Conservation (phyloP, 2,329 filamentous ascomycete genomes). For the Furcasterigmium furcatum region DNA sequence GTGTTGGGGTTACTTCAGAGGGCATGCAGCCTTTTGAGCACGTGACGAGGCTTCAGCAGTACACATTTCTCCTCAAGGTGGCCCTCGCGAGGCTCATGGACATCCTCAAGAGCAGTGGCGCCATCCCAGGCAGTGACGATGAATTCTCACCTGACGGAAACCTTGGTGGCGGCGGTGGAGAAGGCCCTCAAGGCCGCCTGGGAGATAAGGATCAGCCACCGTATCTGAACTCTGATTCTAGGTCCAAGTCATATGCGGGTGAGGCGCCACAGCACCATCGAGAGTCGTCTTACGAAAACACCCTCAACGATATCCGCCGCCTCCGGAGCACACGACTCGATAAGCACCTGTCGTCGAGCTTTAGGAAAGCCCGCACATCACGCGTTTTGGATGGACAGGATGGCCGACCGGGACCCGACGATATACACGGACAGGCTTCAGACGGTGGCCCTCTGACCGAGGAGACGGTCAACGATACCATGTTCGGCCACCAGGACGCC, state of each 20-base stretch:
- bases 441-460: constrained; percentile 71
- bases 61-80: constrained; percentile 87
- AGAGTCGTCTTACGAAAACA: constrained; percentile 86
- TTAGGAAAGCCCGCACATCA: constrained; percentile 85
- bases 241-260: constrained; percentile 72
- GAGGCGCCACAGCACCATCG: constrained; percentile 57
- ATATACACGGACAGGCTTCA: constrained; percentile 59
- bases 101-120: constrained; percentile 79
- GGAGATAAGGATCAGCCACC: constrained; percentile 44
- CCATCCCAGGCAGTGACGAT: constrained; percentile 71
- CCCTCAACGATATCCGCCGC: constrained; percentile 89
- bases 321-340: constrained; percentile 91
- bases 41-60: constrained; percentile 87
- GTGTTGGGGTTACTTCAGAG: constrained; percentile 56
- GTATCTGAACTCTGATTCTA: constrained; percentile 60
- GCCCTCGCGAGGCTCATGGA: constrained; percentile 86
- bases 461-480: constrained; percentile 71
- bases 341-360: constrained; percentile 89
- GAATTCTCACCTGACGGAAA: constrained; percentile 66
- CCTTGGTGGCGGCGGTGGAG: constrained; percentile 52
- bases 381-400: constrained; percentile 88
- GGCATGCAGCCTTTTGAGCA: constrained; percentile 57
- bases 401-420: constrained; percentile 43
- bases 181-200: constrained; percentile 32
- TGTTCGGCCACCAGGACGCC: constrained; percentile 86